A percentile compares a stretch with the other conserved stretches of the same genome.
Conservation (phyloP, 2,329 filamentous ascomycete species). For the Rosellinia necatrix region DNA sequence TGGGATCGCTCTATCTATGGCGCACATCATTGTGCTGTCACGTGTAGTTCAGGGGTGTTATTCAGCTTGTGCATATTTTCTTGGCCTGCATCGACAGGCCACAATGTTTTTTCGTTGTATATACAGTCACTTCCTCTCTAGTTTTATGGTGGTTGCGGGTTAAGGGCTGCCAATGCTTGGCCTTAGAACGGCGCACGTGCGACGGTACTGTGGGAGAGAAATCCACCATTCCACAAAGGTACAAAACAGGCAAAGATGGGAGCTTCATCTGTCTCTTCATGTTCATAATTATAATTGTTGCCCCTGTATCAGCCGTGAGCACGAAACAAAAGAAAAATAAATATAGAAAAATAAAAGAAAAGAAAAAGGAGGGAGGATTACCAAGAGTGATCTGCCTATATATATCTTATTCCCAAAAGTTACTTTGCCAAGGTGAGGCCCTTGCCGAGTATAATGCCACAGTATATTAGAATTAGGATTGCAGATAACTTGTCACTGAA, state of each 20-base stretch:
- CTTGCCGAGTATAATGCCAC: no score
- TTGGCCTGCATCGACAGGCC: constrained; percentile 3
- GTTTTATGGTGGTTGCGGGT: constrained; percentile 5
- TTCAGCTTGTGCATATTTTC: constrained; percentile 22
- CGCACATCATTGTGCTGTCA: neutral
- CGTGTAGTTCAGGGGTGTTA: neutral
- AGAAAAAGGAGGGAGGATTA: no score
- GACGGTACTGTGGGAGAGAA: constrained; percentile 10
- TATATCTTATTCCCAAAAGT: no score
- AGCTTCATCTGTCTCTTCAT: neutral
- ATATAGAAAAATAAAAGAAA: no score
- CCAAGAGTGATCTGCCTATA: no score
- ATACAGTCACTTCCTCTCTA: constrained; percentile 22
- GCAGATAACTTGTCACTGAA: no score
- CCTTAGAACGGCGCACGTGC: constrained; percentile 8
- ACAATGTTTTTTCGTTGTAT: constrained; percentile 19
- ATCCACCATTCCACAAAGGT: neutral
- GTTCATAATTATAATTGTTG: no score
- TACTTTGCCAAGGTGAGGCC: no score
- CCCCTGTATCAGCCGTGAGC: no score
- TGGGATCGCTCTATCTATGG: neutral
- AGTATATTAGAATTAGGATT: no score
- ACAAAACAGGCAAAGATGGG: neutral
- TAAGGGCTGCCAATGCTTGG: constrained; percentile 1
- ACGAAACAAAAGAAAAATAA: no score